Base-by-base conservation (phyloP, 2,329 filamentous ascomycete genomes). In the Phyllosticta paracitricarpa region DNA sequence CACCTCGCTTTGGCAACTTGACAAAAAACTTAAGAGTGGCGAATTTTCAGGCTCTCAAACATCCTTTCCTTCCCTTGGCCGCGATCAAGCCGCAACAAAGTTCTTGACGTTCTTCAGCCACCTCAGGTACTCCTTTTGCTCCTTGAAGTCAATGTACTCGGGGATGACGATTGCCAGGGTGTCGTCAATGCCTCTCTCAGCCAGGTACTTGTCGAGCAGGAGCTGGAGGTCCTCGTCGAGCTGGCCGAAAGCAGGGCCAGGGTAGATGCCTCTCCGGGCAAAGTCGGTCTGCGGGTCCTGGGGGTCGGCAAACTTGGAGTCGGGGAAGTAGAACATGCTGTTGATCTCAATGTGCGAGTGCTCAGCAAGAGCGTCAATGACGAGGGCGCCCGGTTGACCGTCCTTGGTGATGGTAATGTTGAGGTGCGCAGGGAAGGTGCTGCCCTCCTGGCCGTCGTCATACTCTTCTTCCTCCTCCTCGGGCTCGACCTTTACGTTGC, bases 141-240 rank as follows among this genome's bases (percentile, higher is more conserved):
- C 94, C 87, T 99, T 99, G 78, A 89, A 85, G 73, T 97, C 91
- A 71, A 97, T 92, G 79, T 96, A 99, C 75, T 97, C 92, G 48
- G 92, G 91, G 54, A 96, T 87, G 76, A 97, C 97, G 67, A 92
- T 79, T 59, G 92, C 93, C 69, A 99, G 83, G 63, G 87, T 84
- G 68, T 88, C 86, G 71, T 93, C 91, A 77, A 99, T 85, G 66
- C 93, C 94, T 68, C 94, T 85, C 83, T 97, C 94, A 76, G 96
- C 91, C 65, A 99, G 84, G 79, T 93, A 99, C 68, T 88, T 85
- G 82, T 97, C 93, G 73, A 97, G 82, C 68, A 96, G 82, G 59
- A 91, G 82, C 81, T 97, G 93, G 54, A 99, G 84, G 73, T 97
- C 93, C 79, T 97, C 91, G 73, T 99, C 94, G 63, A 99, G 85